Evolutionary conservation across 2,329 filamentous ascomycete genomes (phyloP).

Genomic region (Zasmidium cellare): DNA sequence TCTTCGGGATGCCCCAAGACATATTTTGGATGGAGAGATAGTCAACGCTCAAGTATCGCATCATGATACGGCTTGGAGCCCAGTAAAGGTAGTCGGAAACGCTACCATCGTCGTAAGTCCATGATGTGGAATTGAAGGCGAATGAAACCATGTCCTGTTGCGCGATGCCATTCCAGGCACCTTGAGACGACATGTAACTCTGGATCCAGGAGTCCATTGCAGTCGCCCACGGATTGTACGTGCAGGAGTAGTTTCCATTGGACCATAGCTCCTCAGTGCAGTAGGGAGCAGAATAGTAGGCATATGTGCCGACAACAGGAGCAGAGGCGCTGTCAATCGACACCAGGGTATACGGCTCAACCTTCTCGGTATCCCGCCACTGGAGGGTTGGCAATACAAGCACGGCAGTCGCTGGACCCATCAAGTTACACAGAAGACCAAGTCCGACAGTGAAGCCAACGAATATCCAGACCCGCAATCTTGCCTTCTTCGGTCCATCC

Average conservation of each 20-base stretch:
- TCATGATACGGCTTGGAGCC: slow-evolving; percentile 25
- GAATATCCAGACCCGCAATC: slow-evolving; percentile 17
- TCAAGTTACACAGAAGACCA: slow-evolving; percentile 30
- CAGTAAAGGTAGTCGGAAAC: slow-evolving; percentile 12
- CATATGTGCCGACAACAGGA: not conserved
- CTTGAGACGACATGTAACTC: not conserved
- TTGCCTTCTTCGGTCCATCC: slow-evolving; percentile 5
- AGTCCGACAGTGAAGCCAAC: slow-evolving; percentile 23
- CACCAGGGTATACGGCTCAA: not conserved
- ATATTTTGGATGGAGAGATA: not conserved
- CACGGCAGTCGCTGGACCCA: slow-evolving; percentile 32
- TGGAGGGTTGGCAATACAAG: slow-evolving; percentile 27
- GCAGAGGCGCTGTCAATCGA: not conserved
- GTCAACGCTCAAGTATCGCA: slow-evolving; percentile 19
- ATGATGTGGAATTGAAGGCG: slow-evolving; percentile 8
- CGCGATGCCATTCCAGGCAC: not conserved
- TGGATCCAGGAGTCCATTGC: slow-evolving; percentile 15
- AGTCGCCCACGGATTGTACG: not conserved
- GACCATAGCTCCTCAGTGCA: slow-evolving; percentile 2
- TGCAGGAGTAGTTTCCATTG: not conserved
- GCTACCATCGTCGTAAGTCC: not conserved
- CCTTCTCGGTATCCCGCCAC: slow-evolving; percentile 19
- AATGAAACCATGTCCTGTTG: slow-evolving; percentile 6
- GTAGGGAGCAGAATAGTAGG: not conserved
- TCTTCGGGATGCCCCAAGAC: slow-evolving; percentile 1